Conservation (phyloP, 257 asterid species). For the Solanum corneliomulleri region DNA sequence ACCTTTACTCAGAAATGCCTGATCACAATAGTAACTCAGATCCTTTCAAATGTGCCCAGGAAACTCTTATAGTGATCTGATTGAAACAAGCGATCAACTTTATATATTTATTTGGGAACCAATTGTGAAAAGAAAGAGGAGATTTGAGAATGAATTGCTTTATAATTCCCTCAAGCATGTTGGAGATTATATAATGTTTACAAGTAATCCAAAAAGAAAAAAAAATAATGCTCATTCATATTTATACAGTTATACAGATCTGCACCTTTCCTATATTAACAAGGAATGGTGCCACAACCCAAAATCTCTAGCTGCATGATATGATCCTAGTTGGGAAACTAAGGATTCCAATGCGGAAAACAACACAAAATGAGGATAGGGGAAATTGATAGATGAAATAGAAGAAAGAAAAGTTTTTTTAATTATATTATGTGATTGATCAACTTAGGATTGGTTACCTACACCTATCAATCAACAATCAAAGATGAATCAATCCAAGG, state of each 20-base stretch:
- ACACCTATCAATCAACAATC: neutral
- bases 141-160: neutral
- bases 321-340: neutral
- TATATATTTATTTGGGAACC: neutral
- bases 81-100: neutral
- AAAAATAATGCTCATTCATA: neutral
- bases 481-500: neutral
- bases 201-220: neutral
- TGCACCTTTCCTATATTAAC: neutral
- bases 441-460: neutral
- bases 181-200: neutral
- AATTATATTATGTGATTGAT: neutral
- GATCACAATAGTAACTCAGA: neutral
- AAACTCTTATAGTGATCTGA: neutral
- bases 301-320: neutral
- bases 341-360: neutral
- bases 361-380: neutral
- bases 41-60: neutral
- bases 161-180: neutral
- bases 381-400: neutral
- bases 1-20: neutral
- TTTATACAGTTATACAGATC: neutral
- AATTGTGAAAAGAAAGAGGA: neutral
- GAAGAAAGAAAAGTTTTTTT: neutral
- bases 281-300: neutral